These are phyloP conservation scores for Cystoderma amianthinum DNA, from an alignment of 768 basidiomycete genomes.

Conservation along the genomic window DNA sequence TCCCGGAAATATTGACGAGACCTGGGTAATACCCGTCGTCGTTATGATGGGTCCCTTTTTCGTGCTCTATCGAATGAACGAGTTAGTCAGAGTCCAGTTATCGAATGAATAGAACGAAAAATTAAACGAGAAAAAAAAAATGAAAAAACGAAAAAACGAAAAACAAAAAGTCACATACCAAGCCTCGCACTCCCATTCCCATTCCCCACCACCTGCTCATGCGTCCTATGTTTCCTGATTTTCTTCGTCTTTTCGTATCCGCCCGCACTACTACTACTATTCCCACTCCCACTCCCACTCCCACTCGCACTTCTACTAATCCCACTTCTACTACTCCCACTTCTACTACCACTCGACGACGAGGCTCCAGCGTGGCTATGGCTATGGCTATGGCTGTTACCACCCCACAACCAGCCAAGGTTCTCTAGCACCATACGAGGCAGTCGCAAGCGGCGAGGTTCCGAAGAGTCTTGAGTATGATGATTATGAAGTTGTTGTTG, in stretches of 20 bases:
- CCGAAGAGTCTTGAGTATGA: no score
- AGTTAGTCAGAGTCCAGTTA: neutral
- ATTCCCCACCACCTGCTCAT: slow-evolving; percentile 50
- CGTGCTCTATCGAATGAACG: neutral
- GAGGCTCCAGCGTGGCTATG: no score
- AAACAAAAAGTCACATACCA: no score
- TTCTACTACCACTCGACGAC: slow-evolving; percentile 14
- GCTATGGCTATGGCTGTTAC: neutral
- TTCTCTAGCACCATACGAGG: slow-evolving; percentile 59
- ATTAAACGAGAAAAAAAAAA: neutral
- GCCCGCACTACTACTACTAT: neutral
- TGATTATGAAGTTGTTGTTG: no score
- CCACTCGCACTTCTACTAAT: no score
- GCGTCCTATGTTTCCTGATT: slow-evolving; percentile 44
- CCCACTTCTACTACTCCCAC: no score
- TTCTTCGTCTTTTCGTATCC: slow-evolving; percentile 31
- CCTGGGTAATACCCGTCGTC: slow-evolving; percentile 70
- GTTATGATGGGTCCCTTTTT: neutral
- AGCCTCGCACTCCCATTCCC: slow-evolving; percentile 21
- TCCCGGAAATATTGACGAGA: slow-evolving; percentile 92
- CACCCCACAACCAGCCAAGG: slow-evolving; percentile 63
- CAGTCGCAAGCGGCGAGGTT: slow-evolving; percentile 17
- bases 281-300: neutral
- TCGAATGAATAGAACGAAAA: neutral
- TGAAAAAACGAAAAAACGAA: slow-evolving; percentile 5